These are phyloP conservation scores for Tagetes erecta DNA, from an alignment of 129 eudicot genomes.

Conservation along the genomic window DNA sequence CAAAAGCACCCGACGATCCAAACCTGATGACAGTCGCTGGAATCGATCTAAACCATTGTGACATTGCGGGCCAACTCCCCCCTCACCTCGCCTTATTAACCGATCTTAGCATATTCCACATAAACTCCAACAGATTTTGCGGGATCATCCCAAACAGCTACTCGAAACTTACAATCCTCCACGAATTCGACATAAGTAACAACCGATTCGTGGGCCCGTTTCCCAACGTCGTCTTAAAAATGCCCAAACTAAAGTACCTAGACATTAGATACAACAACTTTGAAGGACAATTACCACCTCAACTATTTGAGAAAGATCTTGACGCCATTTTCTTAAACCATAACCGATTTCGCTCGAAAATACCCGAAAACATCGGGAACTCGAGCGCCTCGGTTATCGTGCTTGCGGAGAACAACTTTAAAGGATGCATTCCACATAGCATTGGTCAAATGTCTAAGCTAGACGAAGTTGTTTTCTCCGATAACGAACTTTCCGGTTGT, in stretches of 20 bases:
- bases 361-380: conserved; percentile 77
- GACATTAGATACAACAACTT: conserved; percentile 70
- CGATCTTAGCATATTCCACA: conserved; percentile 59
- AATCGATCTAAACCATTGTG: conserved; percentile 63
- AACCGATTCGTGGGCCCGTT: conserved; percentile 72
- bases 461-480: conserved; percentile 48
- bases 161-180: conserved; percentile 39
- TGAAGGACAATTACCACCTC: conserved; percentile 59
- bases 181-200: conserved; percentile 76
- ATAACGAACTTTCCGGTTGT: conserved; percentile 56
- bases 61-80: conserved; percentile 68
- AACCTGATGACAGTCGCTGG: conserved; percentile 50
- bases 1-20: conserved; percentile 56
- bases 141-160: conserved; percentile 62
- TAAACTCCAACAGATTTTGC: conserved; percentile 76
- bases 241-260: conserved; percentile 56
- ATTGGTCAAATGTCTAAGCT: conserved; percentile 54
- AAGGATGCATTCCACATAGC: conserved; percentile 65
- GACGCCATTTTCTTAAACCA: conserved; percentile 74
- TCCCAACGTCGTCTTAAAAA: conserved; percentile 46
- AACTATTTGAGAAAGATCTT: conserved; percentile 60
- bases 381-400: conserved; percentile 70
- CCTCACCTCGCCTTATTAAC: conserved; percentile 53
- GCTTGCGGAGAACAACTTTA: conserved; percentile 56
- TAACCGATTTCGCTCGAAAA: conserved; percentile 48